phyloP scores from a whole-genome alignment of 2,329 filamentous ascomycete species.

The Scedosporium minutisporum region DNA sequence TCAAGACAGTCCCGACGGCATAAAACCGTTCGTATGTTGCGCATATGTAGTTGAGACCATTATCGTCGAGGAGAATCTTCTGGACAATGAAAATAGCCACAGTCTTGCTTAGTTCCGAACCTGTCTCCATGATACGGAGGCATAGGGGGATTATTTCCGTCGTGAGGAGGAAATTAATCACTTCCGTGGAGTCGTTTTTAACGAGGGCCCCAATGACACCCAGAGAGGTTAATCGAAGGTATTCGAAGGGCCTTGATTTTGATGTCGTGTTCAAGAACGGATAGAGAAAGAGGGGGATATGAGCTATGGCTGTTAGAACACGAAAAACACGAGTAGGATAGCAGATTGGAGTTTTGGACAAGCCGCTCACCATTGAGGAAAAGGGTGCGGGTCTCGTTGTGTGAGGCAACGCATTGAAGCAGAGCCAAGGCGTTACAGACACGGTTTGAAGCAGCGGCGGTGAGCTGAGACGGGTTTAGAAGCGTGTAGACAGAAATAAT shows the following conservation, averaged over 20 bases:
- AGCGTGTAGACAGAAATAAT: constrained; percentile 98
- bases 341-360: not conserved
- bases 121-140: constrained; percentile 97
- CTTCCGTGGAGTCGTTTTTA: constrained; percentile 97
- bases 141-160: constrained; percentile 98
- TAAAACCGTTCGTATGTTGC: constrained; percentile 98
- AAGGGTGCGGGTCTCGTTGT: constrained; percentile 88
- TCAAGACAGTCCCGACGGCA: constrained; percentile 90
- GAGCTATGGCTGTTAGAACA: constrained; percentile 45
- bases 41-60: constrained; percentile 95
- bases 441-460: constrained; percentile 90
- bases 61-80: constrained; percentile 95
- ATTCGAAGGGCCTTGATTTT: constrained; percentile 95
- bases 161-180: constrained; percentile 97
- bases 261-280: constrained; percentile 98
- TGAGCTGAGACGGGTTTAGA: constrained; percentile 92
- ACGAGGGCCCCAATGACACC: constrained; percentile 95
- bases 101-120: constrained; percentile 95
- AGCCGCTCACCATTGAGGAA: constrained; percentile 72
- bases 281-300: constrained; percentile 95
- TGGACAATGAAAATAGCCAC: constrained; percentile 99
- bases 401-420: constrained; percentile 91
- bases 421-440: constrained; percentile 96
- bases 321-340: not conserved
- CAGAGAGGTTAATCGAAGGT: constrained; percentile 87